Percentiles rank a stretch among this genome's conserved stretches.
These are phyloP conservation scores for Phytopythium cucurbitacearum DNA, from an alignment of 352 stramenopile species.

Conservation along the genomic window DNA sequence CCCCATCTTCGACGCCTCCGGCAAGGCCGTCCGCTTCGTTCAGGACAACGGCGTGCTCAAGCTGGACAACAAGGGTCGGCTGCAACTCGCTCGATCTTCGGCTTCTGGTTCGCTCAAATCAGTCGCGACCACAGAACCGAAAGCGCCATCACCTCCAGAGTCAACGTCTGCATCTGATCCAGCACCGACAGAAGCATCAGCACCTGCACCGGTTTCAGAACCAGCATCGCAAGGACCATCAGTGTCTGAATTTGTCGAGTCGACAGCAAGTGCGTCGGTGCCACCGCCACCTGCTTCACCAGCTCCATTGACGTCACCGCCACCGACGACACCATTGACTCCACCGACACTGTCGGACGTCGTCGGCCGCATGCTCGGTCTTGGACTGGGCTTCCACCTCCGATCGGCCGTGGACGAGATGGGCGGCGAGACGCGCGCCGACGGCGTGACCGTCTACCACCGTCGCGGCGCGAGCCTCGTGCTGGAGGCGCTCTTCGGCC, in stretches of 20 bases:
- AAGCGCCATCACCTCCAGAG: background rate
- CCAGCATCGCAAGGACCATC: no score
- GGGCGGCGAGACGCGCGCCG: conserved; percentile 62
- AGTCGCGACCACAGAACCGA: conserved; percentile 4
- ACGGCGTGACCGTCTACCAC: conserved; percentile 87
- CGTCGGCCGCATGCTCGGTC: conserved; percentile 33
- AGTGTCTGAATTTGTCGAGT: no score
- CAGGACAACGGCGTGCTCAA: conserved; percentile 65
- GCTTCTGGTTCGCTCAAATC: background rate
- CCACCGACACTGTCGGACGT: conserved; percentile 5
- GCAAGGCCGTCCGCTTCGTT: conserved; percentile 34
- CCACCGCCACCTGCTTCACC: background rate
- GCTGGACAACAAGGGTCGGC: conserved; percentile 44
- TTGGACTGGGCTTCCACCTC: conserved; percentile 79
- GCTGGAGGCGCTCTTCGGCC: conserved; percentile 62
- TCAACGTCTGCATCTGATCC: no score
- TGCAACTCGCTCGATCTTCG: conserved; percentile 23
- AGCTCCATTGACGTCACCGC: background rate
- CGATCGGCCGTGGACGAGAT: conserved; percentile 76
- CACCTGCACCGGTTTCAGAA: no score
- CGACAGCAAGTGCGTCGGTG: no score
- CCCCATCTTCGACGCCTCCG: conserved; percentile 38
- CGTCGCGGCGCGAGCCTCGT: conserved; percentile 65
- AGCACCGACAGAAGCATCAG: no score
- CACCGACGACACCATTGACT: conserved; percentile 6